phyloP scores from a whole-genome alignment of 169 alveolate species.

The Perkinsus marinus region DNA sequence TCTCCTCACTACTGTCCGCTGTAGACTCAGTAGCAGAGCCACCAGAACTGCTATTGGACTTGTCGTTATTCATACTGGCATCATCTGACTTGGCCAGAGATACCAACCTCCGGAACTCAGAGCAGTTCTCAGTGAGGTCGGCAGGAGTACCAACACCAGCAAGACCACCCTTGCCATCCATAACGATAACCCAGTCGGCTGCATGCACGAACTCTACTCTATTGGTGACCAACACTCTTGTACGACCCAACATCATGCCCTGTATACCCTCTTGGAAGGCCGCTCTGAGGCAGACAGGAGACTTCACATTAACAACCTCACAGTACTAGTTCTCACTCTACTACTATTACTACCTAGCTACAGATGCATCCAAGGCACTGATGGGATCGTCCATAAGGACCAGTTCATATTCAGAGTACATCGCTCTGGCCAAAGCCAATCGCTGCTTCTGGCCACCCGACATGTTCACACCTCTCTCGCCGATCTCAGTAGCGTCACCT shows the following conservation, averaged over 20 bases:
- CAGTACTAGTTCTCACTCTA: too few species aligned
- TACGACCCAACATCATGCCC: neutral
- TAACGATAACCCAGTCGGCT: slow-evolving; percentile 17
- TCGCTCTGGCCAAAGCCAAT: slow-evolving; percentile 59
- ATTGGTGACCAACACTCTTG: neutral
- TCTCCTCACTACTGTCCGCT: neutral
- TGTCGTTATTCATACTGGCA: neutral
- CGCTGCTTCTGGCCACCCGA: slow-evolving; percentile 66
- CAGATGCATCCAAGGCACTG: slow-evolving; percentile 54
- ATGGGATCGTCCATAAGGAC: slow-evolving; percentile 55
- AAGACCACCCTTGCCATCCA: neutral
- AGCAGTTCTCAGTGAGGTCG: neutral
- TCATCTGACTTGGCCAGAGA: neutral
- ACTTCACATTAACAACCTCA: too few species aligned
- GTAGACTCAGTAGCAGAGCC: neutral
- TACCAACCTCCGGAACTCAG: neutral
- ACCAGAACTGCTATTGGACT: neutral
- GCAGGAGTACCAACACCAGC: neutral
- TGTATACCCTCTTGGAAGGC: neutral
- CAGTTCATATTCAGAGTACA: slow-evolving; percentile 47
- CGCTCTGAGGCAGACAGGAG: neutral
- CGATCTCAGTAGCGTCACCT: slow-evolving; percentile 16
- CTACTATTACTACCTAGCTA: slow-evolving; percentile 25
- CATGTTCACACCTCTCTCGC: slow-evolving; percentile 56
- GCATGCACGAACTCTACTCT: neutral